Evolutionary conservation across 2,329 filamentous ascomycete species (phyloP).

Genomic region (Aciculosporium take): DNA sequence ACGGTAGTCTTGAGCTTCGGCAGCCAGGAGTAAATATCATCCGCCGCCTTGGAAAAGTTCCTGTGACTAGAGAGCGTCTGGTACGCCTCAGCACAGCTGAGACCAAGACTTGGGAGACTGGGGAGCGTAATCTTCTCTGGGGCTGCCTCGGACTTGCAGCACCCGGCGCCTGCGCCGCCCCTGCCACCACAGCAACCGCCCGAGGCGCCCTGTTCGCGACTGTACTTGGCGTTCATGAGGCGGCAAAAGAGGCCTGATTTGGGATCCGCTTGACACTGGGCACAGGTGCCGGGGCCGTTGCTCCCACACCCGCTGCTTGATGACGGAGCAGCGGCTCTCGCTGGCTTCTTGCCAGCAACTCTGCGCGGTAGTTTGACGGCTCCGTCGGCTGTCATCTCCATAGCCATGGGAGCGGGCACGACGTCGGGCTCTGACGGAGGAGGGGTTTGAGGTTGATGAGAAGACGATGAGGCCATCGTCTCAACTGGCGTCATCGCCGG

Average conservation of each 20-base stretch:
- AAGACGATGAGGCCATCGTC: slow-evolving; percentile 25
- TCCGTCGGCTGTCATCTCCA: slow-evolving; percentile 46
- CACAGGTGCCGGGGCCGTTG: slow-evolving; percentile 64
- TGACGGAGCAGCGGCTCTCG: slow-evolving; percentile 12
- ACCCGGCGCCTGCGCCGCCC: slow-evolving; percentile 41
- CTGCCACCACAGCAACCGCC: slow-evolving; percentile 47
- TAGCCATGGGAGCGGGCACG: slow-evolving; percentile 33
- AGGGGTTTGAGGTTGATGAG: slow-evolving; percentile 39
- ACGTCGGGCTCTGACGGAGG: slow-evolving; percentile 48
- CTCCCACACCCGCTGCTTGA: slow-evolving; percentile 36
- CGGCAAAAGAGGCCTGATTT: slow-evolving; percentile 74
- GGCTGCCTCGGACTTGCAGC: slow-evolving; percentile 37
- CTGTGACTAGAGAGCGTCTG: slow-evolving; percentile 65
- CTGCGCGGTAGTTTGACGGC: slow-evolving; percentile 43
- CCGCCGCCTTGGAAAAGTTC: slow-evolving; percentile 58
- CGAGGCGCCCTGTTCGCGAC: slow-evolving; percentile 24
- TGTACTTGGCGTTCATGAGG: slow-evolving; percentile 55
- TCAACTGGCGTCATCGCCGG: slow-evolving; percentile 26
- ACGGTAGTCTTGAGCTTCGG: slow-evolving; percentile 54
- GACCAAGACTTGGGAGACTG: slow-evolving; percentile 35
- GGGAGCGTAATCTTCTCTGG: slow-evolving; percentile 22
- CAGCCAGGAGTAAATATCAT: slow-evolving; percentile 63
- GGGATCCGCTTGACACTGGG: slow-evolving; percentile 64
- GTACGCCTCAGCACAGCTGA: slow-evolving; percentile 65
- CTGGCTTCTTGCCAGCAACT: slow-evolving; percentile 15